phyloP scores from a whole-genome alignment of 768 basidiomycete species.

The Collybiopsis luxurians region DNA sequence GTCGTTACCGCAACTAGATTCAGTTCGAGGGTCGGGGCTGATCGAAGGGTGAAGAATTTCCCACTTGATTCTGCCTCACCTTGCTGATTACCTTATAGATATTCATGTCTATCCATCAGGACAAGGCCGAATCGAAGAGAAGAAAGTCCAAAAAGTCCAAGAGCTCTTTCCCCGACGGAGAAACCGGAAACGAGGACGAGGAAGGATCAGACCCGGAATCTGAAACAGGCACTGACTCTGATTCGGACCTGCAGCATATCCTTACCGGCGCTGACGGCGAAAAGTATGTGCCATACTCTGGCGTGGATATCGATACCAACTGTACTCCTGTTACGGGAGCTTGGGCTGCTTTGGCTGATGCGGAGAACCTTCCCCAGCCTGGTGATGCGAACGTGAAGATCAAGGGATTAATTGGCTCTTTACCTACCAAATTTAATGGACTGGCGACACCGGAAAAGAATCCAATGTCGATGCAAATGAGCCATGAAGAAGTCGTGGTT shows the following conservation, averaged over 20 bases:
- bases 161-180: conserved; percentile 10
- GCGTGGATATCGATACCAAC: conserved; percentile 61
- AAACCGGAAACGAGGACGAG: conserved; percentile 22
- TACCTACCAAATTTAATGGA: conserved; percentile 72
- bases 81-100: conserved; percentile 42
- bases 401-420: conserved; percentile 57
- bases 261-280: neutral
- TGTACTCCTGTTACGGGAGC: conserved; percentile 70
- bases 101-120: conserved; percentile 79
- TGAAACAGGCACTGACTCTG: conserved; percentile 23
- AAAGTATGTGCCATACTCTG: conserved; percentile 4
- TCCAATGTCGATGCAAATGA: conserved; percentile 92
- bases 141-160: neutral
- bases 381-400: conserved; percentile 21
- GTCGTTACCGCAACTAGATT: conserved; percentile 88
- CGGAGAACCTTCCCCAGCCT: conserved; percentile 27
- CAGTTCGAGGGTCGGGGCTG: conserved; percentile 78
- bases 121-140: conserved; percentile 35
- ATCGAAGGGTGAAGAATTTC: conserved; percentile 61
- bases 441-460: conserved; percentile 89
- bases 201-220: conserved; percentile 22
- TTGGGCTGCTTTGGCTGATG: conserved; percentile 65
- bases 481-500: conserved; percentile 88
- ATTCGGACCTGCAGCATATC: conserved; percentile 17
- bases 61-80: conserved; percentile 5